phyloP scores from a whole-genome alignment of 2,329 filamentous ascomycete species.

The Aspergillus candidus region DNA sequence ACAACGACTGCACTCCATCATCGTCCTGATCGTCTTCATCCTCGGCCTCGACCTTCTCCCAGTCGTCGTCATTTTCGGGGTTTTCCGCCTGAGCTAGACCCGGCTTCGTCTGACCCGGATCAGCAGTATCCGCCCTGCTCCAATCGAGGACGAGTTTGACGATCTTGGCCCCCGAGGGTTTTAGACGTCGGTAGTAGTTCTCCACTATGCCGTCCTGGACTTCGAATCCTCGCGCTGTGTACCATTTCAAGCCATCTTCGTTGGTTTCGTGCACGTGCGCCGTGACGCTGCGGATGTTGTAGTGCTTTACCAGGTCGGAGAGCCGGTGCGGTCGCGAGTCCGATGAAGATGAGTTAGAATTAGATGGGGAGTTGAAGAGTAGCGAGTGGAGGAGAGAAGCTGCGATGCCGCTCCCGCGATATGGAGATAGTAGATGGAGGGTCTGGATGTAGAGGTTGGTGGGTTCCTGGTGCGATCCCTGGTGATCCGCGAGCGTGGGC shows the following conservation, averaged over 20 bases:
- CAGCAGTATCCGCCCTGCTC: slow-evolving; percentile 16
- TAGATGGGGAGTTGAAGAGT: slow-evolving; percentile 20
- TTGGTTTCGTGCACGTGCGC: slow-evolving; percentile 62
- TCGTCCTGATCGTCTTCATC: slow-evolving; percentile 29
- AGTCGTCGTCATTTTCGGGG: slow-evolving; percentile 33
- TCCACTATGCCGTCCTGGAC: slow-evolving; percentile 46
- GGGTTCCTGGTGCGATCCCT: slow-evolving; percentile 13
- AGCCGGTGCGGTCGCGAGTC: slow-evolving; percentile 14
- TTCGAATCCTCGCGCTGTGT: slow-evolving; percentile 52
- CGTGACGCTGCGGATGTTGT: slow-evolving; percentile 48
- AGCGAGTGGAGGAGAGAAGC: slow-evolving; percentile 47
- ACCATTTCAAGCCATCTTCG: slow-evolving; percentile 55
- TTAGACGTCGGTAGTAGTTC: slow-evolving; percentile 55
- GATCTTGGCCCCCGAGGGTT: slow-evolving; percentile 51
- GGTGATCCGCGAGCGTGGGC: slow-evolving; percentile 9
- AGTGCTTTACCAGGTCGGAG: slow-evolving; percentile 40
- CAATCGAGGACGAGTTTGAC: slow-evolving; percentile 37
- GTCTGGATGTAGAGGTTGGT: slow-evolving; percentile 57
- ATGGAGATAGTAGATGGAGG: slow-evolving; percentile 54
- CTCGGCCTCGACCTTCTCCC: slow-evolving; percentile 37
- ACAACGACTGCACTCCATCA: slow-evolving; percentile 26
- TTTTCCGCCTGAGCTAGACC: background rate
- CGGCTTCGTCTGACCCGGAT: background rate
- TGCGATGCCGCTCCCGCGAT: slow-evolving; percentile 53
- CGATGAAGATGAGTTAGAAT: background rate